A percentile compares a stretch with the other conserved stretches of the same genome.
Conservation (phyloP, 257 asterid species). For the Apocynum venetum region DNA sequence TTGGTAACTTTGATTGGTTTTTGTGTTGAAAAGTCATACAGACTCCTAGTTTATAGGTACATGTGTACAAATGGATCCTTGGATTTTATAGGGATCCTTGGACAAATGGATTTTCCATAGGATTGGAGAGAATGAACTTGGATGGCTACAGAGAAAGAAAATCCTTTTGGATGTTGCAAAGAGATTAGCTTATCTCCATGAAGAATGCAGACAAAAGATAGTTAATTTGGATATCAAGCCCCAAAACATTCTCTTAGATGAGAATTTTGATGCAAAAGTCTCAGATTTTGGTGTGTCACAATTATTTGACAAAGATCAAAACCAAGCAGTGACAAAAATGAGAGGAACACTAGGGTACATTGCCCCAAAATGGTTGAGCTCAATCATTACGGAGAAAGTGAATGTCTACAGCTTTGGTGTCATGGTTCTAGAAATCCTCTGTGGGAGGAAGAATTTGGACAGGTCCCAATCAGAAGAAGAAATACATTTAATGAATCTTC, state of each 20-base stretch:
- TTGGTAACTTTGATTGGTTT: constrained; percentile 26
- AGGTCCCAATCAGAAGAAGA: constrained; percentile 4
- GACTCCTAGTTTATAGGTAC: constrained; percentile 25
- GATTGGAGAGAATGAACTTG: constrained; percentile 1
- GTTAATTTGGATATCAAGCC: constrained; percentile 29
- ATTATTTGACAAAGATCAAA: constrained; percentile 18
- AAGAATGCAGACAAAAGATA: constrained; percentile 27
- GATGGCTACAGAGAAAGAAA: constrained; percentile 15
- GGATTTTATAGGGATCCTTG: constrained; percentile 23
- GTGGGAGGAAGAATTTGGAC: constrained; percentile 26
- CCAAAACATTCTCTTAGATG: constrained; percentile 28
- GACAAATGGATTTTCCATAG: constrained; percentile 22
- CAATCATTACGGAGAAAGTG: constrained; percentile 22
- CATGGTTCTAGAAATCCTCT: constrained; percentile 20
- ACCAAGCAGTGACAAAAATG: constrained; percentile 21
- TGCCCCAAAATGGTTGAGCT: constrained; percentile 28
- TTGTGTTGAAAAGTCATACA: constrained; percentile 19
- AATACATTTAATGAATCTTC: constrained; percentile 17
- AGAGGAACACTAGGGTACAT: constrained; percentile 24
- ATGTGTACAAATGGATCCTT: constrained; percentile 26
- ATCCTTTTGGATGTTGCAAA: constrained; percentile 19
- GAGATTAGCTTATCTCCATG: constrained; percentile 30
- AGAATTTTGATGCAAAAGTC: constrained; percentile 17
- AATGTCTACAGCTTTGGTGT: constrained; percentile 31
- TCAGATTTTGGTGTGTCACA: constrained; percentile 29